Base-by-base conservation (phyloP, 116 monocot species). In the Thalassia testudinum region DNA sequence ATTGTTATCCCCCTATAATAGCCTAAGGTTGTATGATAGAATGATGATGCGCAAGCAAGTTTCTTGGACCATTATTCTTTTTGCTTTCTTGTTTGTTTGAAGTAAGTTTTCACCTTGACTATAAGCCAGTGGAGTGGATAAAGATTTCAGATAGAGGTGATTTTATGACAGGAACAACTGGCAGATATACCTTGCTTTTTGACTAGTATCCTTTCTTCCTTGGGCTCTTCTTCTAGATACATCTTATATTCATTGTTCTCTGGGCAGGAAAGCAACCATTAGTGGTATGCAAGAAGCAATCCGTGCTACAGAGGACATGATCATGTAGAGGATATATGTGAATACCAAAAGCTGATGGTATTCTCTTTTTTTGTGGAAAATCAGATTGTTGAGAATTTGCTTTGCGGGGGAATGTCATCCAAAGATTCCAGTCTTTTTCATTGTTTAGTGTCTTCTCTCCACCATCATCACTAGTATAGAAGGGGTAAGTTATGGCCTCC, bases 141-240 rank as follows among this genome's bases (percentile, higher is more conserved):
- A 95, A 85, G 71, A 82, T 95, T 74, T 95, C 95, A 34, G 95
- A 95, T 70, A 75, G 88, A 77, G 95, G 95, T 27, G 95, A 95
- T 76, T 95, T 88, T 62, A 77, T 95, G 50, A 53, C 85, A 14
- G 95, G 88, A 27, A 95, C 95, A 42, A 72, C 85, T 37, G 85
- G 88, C 53, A 87, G 95, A 88, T 95, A 78, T 22, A 47, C 17
- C 12, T 44, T 26, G 7, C 34, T 21, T 11, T 20, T 21, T n/a
- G 21, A 19, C 16, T n/a, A 16, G 1, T 22, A 0, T 19, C 8
- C 10, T 1, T 21, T 48, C 29, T 60, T 21, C 24, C 26, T 60
- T 65, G 18, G 52, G 15, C 28, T 18, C 52, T n/a, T n/a, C 21
- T 21, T 19, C 15, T 14, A 7, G 19, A 29, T 12, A 43, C 25